A percentile compares a stretch with the other conserved stretches of the same genome.
These are phyloP conservation scores for Litchi chinensis DNA, from an alignment of 345 rosid genomes.

Conservation along the genomic window DNA sequence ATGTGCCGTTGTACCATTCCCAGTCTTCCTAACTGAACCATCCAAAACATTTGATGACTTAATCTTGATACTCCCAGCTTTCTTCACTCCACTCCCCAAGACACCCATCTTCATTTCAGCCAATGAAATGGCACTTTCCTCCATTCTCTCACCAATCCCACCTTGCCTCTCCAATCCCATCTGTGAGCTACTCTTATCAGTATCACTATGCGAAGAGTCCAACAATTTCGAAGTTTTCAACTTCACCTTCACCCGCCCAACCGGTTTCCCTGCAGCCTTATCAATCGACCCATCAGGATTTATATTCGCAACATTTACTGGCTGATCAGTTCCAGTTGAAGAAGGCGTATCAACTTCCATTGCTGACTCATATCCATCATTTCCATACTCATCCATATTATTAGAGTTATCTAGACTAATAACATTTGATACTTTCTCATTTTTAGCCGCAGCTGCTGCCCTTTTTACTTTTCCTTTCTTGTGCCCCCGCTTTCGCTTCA, in stretches of 20 bases:
- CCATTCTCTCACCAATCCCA: slow-evolving; percentile 51
- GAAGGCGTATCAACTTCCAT: slow-evolving; percentile 78
- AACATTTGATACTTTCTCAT: slow-evolving; percentile 16
- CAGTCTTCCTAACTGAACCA: slow-evolving; percentile 29
- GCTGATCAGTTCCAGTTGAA: slow-evolving; percentile 66
- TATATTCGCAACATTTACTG: slow-evolving; percentile 46
- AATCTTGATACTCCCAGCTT: slow-evolving; percentile 78
- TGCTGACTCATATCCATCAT: slow-evolving; percentile 55
- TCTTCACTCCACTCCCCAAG: slow-evolving; percentile 55
- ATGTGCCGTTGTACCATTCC: slow-evolving; percentile 25
- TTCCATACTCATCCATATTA: slow-evolving; percentile 32
- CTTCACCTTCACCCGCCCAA: slow-evolving; percentile 82
- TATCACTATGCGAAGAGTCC: slow-evolving; percentile 58
- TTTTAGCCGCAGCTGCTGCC: slow-evolving; percentile 21
- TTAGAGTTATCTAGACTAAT: slow-evolving; percentile 36
- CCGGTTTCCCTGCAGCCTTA: slow-evolving; percentile 46
- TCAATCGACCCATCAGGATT: slow-evolving; percentile 60
- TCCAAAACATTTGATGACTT: slow-evolving; percentile 29
- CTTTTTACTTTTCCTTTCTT: slow-evolving; percentile 60
- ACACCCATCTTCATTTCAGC: slow-evolving; percentile 47
- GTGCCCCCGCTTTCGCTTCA: slow-evolving; percentile 77
- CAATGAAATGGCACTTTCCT: slow-evolving; percentile 58
- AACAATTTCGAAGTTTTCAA: slow-evolving; percentile 64
- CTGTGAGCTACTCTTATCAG: slow-evolving; percentile 59
- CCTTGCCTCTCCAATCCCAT: slow-evolving; percentile 50